Percentiles rank a stretch among this genome's conserved stretches.
These are phyloP conservation scores for Turnera subulata DNA, from an alignment of 345 rosid species.

Conservation along the genomic window DNA sequence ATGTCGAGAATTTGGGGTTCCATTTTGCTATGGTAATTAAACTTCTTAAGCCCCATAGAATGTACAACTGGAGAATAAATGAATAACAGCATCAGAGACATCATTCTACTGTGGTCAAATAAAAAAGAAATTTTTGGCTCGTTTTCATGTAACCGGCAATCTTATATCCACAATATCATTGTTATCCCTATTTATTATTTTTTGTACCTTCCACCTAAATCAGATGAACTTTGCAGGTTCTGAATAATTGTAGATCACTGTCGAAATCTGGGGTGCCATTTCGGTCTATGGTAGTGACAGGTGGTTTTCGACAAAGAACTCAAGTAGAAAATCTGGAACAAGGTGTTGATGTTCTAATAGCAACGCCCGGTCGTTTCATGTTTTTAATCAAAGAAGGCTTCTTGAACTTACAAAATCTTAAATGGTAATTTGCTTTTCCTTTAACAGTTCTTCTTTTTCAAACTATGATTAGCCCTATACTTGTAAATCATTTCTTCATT, in stretches of 20 bases:
- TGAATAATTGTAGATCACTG: conserved; percentile 62
- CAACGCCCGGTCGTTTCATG: conserved; percentile 95
- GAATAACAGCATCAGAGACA: background rate
- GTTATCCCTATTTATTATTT: conserved; percentile 1
- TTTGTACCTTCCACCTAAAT: conserved; percentile 21
- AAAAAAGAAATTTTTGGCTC: background rate
- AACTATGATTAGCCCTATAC: too few relatives aligned
- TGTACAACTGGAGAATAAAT: background rate
- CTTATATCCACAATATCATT: background rate
- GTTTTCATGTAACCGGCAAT: background rate
- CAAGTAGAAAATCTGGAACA: conserved; percentile 77
- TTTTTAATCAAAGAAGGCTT: conserved; percentile 70
- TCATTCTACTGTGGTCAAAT: background rate
- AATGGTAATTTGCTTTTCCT: conserved; percentile 44
- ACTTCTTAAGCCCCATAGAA: too few relatives aligned
- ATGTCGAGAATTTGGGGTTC: too few relatives aligned
- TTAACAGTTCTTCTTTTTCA: conserved; percentile 4
- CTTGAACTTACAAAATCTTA: conserved; percentile 59
- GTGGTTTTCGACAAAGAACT: conserved; percentile 86
- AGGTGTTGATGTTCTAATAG: conserved; percentile 79
- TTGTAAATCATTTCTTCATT: too few relatives aligned
- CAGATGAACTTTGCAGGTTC: conserved; percentile 57
- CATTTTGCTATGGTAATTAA: too few relatives aligned
- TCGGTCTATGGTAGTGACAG: conserved; percentile 85
- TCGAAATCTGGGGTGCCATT: conserved; percentile 86